Evolutionary conservation across 1,139 yeast genomes (phyloP).

Genomic region (Geotrichum siamense): DNA sequence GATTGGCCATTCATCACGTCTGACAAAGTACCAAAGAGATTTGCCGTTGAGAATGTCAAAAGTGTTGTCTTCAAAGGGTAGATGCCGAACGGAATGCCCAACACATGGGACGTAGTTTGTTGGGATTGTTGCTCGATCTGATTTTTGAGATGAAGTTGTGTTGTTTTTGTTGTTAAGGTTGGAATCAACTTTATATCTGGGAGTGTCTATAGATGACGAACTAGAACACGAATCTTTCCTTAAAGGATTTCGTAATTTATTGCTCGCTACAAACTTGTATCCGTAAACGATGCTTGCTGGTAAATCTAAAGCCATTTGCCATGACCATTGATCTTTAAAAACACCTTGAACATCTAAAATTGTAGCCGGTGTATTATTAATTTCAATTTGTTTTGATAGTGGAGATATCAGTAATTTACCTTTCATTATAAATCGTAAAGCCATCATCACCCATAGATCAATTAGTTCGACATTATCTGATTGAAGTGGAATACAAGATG

Average conservation of each 20-base stretch:
- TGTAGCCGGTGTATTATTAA: neutral
- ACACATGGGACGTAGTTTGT: slow-evolving; percentile 29
- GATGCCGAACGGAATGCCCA: slow-evolving; percentile 29
- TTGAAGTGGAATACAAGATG: slow-evolving; percentile 17
- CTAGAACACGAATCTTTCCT: neutral
- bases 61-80: slow-evolving; percentile 35
- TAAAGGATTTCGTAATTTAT: neutral
- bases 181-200: neutral
- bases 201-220: neutral
- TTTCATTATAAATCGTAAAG: slow-evolving; percentile 27
- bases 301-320: slow-evolving; percentile 38
- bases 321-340: slow-evolving; percentile 35
- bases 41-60: slow-evolving; percentile 34
- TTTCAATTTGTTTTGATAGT: neutral
- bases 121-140: slow-evolving; percentile 24
- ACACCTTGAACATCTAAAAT: slow-evolving; percentile 32
- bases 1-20: slow-evolving; percentile 32
- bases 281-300: slow-evolving; percentile 34
- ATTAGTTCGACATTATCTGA: slow-evolving; percentile 22
- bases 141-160: neutral
- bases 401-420: slow-evolving; percentile 23
- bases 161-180: neutral
- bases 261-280: slow-evolving; percentile 23
- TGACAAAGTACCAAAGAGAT: slow-evolving; percentile 32
- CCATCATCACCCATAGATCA: slow-evolving; percentile 34